Percentiles rank a stretch among this genome's conserved stretches.
Conservation (phyloP, 225 moss, liverwort and hornwort species). For the Ulota crispa region DNA sequence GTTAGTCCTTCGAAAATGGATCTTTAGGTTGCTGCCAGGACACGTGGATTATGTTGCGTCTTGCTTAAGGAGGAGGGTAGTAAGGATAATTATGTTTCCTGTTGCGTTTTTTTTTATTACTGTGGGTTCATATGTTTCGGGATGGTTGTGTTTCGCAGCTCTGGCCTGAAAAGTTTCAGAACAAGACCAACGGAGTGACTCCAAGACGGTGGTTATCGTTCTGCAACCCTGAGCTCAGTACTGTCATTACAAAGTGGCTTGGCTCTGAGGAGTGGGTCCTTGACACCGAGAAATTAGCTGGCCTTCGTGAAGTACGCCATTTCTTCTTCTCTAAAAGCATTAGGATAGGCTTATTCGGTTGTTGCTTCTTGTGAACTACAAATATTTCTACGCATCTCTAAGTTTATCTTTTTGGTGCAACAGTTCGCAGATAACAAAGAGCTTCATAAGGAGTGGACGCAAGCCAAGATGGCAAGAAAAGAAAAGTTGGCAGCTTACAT, state of each 20-base stretch:
- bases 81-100: not conserved
- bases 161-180: conserved; percentile 97
- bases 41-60: not conserved
- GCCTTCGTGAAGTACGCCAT: conserved; percentile 59
- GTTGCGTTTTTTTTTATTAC: not conserved
- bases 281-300: conserved; percentile 67
- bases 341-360: too few species aligned
- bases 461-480: conserved; percentile 77
- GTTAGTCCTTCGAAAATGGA: too few species aligned
- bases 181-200: conserved; percentile 98
- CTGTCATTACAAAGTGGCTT: conserved; percentile 91
- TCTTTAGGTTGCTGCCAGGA: not conserved
- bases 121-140: not conserved
- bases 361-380: too few species aligned
- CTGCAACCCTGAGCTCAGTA: conserved; percentile 92
- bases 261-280: conserved; percentile 88
- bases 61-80: not conserved
- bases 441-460: conserved; percentile 78
- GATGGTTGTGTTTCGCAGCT: conserved; percentile 47
- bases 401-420: conserved; percentile 1
- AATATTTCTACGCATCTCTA: too few species aligned
- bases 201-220: conserved; percentile 91
- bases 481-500: conserved; percentile 78
- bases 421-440: conserved; percentile 79
- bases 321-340: not conserved